phyloP scores from a whole-genome alignment of 2,329 filamentous ascomycete genomes.

The Calonectria pseudoturangicola region DNA sequence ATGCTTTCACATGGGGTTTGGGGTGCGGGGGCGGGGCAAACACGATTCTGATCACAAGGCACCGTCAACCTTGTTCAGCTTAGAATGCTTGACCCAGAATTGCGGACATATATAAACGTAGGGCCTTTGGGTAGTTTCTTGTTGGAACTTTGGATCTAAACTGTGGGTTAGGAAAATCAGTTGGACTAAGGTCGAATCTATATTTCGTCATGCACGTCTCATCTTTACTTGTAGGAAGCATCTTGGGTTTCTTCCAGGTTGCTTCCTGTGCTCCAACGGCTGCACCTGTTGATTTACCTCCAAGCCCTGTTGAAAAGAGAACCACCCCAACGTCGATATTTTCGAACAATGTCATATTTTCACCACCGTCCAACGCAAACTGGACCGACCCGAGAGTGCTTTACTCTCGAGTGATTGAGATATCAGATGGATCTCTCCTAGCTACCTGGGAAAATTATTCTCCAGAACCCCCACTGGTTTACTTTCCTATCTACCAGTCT shows the following conservation, averaged over 20 bases:
- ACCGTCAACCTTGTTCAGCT: too few relatives aligned
- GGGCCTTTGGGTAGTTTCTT: background rate
- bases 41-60: background rate
- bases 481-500: conserved; percentile 73
- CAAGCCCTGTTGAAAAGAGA: conserved; percentile 27
- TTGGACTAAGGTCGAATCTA: background rate
- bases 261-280: conserved; percentile 25
- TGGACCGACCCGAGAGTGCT: conserved; percentile 66
- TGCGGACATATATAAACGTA: background rate
- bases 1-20: conserved; percentile 7
- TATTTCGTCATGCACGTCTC: conserved; percentile 16
- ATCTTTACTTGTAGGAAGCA: conserved; percentile 14
- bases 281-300: background rate
- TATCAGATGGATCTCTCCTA: conserved; percentile 67
- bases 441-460: conserved; percentile 75
- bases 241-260: conserved; percentile 30
- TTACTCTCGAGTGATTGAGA: conserved; percentile 66
- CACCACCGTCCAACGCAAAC: conserved; percentile 60
- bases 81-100: background rate
- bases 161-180: background rate
- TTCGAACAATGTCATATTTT: conserved; percentile 62
- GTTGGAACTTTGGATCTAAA: background rate
- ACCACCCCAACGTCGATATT: conserved; percentile 34
- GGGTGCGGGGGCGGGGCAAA: conserved; percentile 24
- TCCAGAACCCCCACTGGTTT: conserved; percentile 72